These are phyloP conservation scores for Fomitopsis schrenkii DNA, from an alignment of 1,284 basidiomycete species.

Conservation along the genomic window DNA sequence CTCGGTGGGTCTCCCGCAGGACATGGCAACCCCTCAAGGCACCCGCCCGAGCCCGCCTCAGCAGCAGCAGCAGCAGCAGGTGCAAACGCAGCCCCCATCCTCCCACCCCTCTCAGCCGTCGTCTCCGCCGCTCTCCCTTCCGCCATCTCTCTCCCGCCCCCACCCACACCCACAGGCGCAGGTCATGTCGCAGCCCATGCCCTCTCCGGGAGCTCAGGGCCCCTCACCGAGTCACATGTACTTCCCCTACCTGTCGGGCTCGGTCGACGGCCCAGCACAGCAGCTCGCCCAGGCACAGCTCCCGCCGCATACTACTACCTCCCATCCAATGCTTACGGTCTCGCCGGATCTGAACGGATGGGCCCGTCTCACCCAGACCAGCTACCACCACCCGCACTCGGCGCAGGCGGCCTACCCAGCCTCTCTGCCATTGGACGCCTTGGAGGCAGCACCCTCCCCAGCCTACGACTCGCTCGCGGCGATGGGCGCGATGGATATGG, in stretches of 20 bases:
- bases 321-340: constrained; percentile 28
- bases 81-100: constrained; percentile 16
- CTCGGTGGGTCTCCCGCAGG: constrained; percentile 38
- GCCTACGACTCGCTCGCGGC: constrained; percentile 21
- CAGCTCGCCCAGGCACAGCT: constrained; percentile 59
- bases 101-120: constrained; percentile 71
- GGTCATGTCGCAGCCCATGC: constrained; percentile 23
- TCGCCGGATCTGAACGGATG: constrained; percentile 45
- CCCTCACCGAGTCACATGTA: constrained; percentile 40
- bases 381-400: background rate
- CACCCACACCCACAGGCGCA: constrained; percentile 21
- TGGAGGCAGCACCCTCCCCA: constrained; percentile 21
- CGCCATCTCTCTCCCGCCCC: constrained; percentile 39
- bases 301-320: constrained; percentile 50
- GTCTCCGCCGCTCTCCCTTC: constrained; percentile 58
- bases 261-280: constrained; percentile 40
- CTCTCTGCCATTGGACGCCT: constrained; percentile 9
- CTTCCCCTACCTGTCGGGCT: constrained; percentile 37
- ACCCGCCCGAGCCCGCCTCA: constrained; percentile 34
- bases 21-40: constrained; percentile 43
- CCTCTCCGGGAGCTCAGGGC: constrained; percentile 21
- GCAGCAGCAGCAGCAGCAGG: constrained; percentile 31
- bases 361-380: constrained; percentile 33
- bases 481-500: constrained; percentile 16
- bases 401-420: background rate